phyloP scores from a whole-genome alignment of 202 grass and related monocot species.

The Carex arenaria region DNA sequence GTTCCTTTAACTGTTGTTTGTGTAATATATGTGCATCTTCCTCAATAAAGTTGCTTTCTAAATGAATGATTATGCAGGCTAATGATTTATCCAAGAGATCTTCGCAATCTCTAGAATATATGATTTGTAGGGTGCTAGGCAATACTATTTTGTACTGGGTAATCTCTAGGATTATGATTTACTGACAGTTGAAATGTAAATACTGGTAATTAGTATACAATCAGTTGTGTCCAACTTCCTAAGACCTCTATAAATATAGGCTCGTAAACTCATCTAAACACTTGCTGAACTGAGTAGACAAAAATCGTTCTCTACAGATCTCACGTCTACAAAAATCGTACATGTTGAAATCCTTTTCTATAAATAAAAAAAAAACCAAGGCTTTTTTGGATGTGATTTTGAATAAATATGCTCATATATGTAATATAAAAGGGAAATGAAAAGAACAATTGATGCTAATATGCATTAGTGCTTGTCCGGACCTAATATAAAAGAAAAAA shows the following conservation, averaged over 20 bases:
- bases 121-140: background rate
- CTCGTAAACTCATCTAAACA: no score
- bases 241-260: background rate
- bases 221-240: background rate
- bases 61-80: background rate
- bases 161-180: no score
- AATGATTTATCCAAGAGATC: background rate
- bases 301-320: background rate
- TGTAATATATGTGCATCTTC: background rate
- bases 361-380: background rate
- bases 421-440: background rate
- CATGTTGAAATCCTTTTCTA: background rate
- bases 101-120: background rate
- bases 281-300: background rate
- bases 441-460: background rate
- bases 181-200: background rate
- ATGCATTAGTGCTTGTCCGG: background rate
- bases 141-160: background rate
- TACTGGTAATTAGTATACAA: background rate
- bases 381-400: background rate
- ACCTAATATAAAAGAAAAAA: background rate
- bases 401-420: background rate
- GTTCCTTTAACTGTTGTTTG: background rate
- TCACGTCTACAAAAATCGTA: no score
- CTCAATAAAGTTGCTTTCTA: background rate